A percentile compares a stretch with the other conserved stretches of the same genome.
Evolutionary conservation across 257 asterid species (phyloP).

Genomic region (Paraleonurus japonicus): DNA sequence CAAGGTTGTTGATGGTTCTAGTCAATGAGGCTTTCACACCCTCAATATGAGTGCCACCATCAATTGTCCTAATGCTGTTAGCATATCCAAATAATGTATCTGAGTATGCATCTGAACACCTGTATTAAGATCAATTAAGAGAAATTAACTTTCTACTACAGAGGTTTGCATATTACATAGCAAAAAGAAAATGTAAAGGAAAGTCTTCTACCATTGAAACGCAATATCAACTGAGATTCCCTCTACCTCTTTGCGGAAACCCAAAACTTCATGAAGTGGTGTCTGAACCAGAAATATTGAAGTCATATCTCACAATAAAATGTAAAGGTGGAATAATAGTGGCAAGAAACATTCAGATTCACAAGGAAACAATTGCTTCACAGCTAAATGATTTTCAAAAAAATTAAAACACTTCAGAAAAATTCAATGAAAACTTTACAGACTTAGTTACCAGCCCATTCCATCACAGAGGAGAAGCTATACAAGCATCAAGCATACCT

Average conservation of each 20-base stretch:
- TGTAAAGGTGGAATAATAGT: conserved; percentile 6
- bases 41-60: conserved; percentile 98
- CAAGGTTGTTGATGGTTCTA: conserved; percentile 85
- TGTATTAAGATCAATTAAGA: conserved; percentile 32
- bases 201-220: conserved; percentile 82
- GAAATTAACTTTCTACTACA: conserved; percentile 12
- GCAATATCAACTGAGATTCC: conserved; percentile 77
- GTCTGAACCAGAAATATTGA: conserved; percentile 51
- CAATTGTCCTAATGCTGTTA: conserved; percentile 92
- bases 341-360: not conserved
- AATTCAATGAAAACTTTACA: conserved; percentile 8
- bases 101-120: conserved; percentile 96
- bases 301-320: conserved; percentile 27
- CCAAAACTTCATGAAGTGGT: conserved; percentile 86
- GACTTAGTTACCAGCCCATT: not conserved
- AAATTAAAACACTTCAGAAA: conserved; percentile 9
- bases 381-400: conserved; percentile 1
- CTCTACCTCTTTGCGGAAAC: conserved; percentile 71
- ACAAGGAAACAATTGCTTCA: not conserved
- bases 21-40: conserved; percentile 91
- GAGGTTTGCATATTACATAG: not conserved
- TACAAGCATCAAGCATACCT: conserved; percentile 50
- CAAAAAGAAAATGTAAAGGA: conserved; percentile 11
- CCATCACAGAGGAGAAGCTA: not conserved
- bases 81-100: conserved; percentile 95